Evolutionary conservation across 169 alveolate species (phyloP).

Genomic region (Theileria equi): DNA sequence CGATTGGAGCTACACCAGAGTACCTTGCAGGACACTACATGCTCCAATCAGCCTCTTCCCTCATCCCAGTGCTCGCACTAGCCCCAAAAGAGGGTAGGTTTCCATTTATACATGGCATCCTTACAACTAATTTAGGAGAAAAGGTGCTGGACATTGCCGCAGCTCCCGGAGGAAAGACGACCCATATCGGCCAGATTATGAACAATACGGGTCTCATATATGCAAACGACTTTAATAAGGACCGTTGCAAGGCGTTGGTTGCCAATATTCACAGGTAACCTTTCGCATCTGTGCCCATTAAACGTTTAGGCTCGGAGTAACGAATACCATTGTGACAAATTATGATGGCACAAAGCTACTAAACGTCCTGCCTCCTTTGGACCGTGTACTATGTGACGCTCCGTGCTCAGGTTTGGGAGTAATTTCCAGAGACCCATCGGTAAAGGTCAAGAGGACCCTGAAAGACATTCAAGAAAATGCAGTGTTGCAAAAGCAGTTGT

Average conservation of each 20-base stretch:
- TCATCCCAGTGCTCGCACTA: constrained; percentile 92
- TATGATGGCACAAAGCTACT: constrained; percentile 90
- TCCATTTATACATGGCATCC: background rate
- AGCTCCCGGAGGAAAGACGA: constrained; percentile 97
- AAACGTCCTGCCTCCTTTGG: constrained; percentile 84
- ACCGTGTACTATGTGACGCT: constrained; percentile 92
- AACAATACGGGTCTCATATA: constrained; percentile 90
- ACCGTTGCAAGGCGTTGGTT: constrained; percentile 87
- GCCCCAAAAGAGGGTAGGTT: constrained; percentile 81
- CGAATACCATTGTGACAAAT: constrained; percentile 87
- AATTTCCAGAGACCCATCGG: constrained; percentile 91
- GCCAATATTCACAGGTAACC: constrained; percentile 84
- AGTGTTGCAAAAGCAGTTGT: constrained; percentile 90
- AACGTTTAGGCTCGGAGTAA: constrained; percentile 87
- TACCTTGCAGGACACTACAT: constrained; percentile 95
- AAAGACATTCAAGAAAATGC: constrained; percentile 90
- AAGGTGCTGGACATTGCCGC: constrained; percentile 94
- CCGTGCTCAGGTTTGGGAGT: constrained; percentile 97
- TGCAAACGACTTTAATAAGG: constrained; percentile 91
- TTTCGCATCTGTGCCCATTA: background rate
- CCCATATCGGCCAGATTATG: constrained; percentile 92
- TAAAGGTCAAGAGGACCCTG: constrained; percentile 85
- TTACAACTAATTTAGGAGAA: constrained; percentile 64
- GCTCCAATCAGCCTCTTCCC: constrained; percentile 91
- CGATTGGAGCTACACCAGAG: constrained; percentile 97